Evolutionary conservation across 2,329 filamentous ascomycete species (phyloP).

Genomic region (Hypoxylon sp.): DNA sequence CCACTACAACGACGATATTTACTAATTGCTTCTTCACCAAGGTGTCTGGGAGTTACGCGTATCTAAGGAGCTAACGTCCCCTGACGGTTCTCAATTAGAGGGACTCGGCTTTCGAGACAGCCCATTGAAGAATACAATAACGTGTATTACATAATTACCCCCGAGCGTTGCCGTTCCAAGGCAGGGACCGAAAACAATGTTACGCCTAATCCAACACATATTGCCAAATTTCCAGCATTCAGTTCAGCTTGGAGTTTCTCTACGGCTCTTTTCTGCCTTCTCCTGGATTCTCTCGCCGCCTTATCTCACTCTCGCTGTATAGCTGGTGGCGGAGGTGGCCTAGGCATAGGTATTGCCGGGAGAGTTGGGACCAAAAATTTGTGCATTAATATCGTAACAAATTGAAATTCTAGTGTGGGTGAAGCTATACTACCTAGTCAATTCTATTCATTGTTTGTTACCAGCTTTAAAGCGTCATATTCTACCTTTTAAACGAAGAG

Average conservation of each 20-base stretch:
- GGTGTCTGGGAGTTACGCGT: neutral
- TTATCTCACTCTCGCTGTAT: neutral
- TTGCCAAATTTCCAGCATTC: slow-evolving; percentile 24
- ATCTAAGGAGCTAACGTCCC: neutral
- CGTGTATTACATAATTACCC: slow-evolving; percentile 11
- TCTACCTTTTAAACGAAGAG: neutral
- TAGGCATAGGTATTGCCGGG: neutral
- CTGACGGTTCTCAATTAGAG: neutral
- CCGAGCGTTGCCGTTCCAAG: slow-evolving; percentile 26
- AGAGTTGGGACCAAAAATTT: neutral
- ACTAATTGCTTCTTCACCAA: neutral
- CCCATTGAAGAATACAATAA: neutral
- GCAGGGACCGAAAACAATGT: slow-evolving; percentile 30
- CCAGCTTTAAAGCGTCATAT: neutral
- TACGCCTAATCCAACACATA: slow-evolving; percentile 40
- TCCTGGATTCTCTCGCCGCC: slow-evolving; percentile 6
- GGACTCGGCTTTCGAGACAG: neutral
- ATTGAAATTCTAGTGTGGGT: neutral
- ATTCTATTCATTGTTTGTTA: neutral
- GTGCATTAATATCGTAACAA: neutral
- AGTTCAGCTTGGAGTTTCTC: slow-evolving; percentile 21
- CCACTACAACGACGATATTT: slow-evolving; percentile 12
- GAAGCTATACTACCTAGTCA: neutral
- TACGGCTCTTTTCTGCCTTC: slow-evolving; percentile 26
- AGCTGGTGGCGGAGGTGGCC: neutral